Evolutionary conservation across 306 rosid genomes (phyloP).

Genomic region (Rosa multiflora): DNA sequence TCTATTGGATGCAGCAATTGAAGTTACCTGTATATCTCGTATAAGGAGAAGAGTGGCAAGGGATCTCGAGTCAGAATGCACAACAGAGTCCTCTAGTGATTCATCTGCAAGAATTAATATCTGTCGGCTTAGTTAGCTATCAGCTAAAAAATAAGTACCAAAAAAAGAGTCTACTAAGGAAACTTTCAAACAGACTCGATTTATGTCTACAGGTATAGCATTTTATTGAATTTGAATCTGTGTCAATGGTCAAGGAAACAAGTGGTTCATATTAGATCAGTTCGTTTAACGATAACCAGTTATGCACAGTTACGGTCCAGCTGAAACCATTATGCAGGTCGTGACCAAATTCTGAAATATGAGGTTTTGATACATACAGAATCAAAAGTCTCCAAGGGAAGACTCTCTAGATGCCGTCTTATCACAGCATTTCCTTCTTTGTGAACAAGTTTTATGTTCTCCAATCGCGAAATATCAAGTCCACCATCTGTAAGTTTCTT

Average conservation of each 20-base stretch:
- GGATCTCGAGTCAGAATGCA: conserved; percentile 95
- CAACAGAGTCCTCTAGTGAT: conserved; percentile 90
- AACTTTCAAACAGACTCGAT: not conserved
- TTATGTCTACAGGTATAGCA: not conserved
- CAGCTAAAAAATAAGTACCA: conserved; percentile 22
- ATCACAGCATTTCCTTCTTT: conserved; percentile 94
- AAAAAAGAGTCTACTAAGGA: not conserved
- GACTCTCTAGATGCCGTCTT: conserved; percentile 85
- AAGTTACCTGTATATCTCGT: conserved; percentile 88
- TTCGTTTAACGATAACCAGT: not conserved
- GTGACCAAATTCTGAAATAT: conserved; percentile 14
- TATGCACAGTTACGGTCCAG: not conserved
- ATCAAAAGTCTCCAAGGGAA: conserved; percentile 96
- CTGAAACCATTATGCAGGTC: conserved; percentile 16
- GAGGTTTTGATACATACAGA: conserved; percentile 56
- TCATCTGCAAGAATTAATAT: conserved; percentile 99
- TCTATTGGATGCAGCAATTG: conserved; percentile 14
- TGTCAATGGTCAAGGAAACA: not conserved
- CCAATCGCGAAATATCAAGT: conserved; percentile 66
- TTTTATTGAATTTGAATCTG: not conserved
- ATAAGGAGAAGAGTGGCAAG: conserved; percentile 97
- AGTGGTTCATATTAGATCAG: not conserved
- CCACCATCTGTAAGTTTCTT: conserved; percentile 89
- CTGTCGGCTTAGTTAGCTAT: conserved; percentile 74
- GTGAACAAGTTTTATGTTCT: conserved; percentile 85